A percentile compares a stretch with the other conserved stretches of the same genome.
Evolutionary conservation across 192 early-diverging fungal species (phyloP).

Genomic region (Podila minutissima): DNA sequence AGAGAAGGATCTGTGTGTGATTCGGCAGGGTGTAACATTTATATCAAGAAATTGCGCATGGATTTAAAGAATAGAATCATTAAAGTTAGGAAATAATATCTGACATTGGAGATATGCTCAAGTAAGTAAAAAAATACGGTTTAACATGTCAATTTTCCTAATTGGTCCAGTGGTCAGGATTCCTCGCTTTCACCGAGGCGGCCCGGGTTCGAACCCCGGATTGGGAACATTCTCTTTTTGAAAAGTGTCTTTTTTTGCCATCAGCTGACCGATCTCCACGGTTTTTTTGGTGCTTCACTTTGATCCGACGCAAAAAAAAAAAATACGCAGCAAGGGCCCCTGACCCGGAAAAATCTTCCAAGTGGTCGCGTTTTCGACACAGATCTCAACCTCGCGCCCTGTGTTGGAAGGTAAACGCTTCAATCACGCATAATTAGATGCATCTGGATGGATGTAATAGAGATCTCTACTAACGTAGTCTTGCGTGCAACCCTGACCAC

Average conservation of each 20-base stretch:
- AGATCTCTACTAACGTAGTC: too few species aligned
- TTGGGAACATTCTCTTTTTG: slow-evolving; percentile 70
- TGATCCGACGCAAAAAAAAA: background rate
- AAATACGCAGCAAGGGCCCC: too few species aligned
- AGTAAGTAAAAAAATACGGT: background rate
- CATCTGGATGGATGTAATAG: too few species aligned
- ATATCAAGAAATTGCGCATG: background rate
- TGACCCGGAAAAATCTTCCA: too few species aligned
- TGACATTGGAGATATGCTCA: background rate
- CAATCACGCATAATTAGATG: too few species aligned
- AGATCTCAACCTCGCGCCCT: too few species aligned
- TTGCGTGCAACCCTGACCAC: too few species aligned
- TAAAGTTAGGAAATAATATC: background rate
- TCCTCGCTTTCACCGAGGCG: slow-evolving; percentile 85
- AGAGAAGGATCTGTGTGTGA: background rate
- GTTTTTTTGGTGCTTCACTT: background rate
- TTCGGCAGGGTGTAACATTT: background rate
- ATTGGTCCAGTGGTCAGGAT: slow-evolving; percentile 88
- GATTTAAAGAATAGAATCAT: background rate
- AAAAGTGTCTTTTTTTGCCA: background rate
- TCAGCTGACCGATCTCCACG: background rate
- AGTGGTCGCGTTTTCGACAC: too few species aligned
- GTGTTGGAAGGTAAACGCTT: too few species aligned
- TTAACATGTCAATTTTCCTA: slow-evolving; percentile 51
- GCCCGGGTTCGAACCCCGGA: slow-evolving; percentile 89